Conservation (phyloP, 371 early-diverging fungal species). For the Coemansia sp. region DNA sequence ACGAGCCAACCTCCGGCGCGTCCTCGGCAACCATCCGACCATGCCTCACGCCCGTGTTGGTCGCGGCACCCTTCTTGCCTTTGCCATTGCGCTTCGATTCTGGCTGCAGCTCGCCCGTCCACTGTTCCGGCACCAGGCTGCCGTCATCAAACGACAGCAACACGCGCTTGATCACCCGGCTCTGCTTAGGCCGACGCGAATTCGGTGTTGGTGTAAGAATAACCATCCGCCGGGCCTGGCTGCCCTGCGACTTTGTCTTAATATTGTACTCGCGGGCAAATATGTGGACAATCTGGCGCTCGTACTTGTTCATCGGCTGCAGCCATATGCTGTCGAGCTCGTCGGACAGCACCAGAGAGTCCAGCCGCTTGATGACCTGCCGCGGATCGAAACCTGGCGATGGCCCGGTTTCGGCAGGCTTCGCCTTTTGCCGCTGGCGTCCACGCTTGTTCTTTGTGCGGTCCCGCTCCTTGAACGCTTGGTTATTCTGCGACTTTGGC, state of each 20-base stretch:
- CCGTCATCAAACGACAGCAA: slow-evolving; percentile 31
- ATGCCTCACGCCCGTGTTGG: slow-evolving; percentile 24
- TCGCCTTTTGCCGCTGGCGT: slow-evolving; percentile 1
- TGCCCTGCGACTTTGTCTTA: slow-evolving; percentile 48
- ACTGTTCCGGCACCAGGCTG: slow-evolving; percentile 27
- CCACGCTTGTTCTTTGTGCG: slow-evolving; percentile 20
- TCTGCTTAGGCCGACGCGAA: slow-evolving; percentile 30
- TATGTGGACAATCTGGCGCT: slow-evolving; percentile 47
- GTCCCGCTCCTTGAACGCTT: slow-evolving; percentile 10
- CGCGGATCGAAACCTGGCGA: slow-evolving; percentile 36
- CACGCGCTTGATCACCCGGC: slow-evolving; percentile 27
- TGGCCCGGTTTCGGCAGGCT: slow-evolving; percentile 4
- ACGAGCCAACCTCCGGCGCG: slow-evolving; percentile 62
- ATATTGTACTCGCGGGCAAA: slow-evolving; percentile 47
- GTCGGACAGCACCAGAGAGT: slow-evolving; percentile 17
- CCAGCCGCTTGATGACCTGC: slow-evolving; percentile 27
- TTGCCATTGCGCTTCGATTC: background rate
- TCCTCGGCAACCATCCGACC: slow-evolving; percentile 71
- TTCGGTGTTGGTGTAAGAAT: slow-evolving; percentile 40
- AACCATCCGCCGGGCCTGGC: slow-evolving; percentile 24
- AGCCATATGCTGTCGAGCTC: slow-evolving; percentile 49
- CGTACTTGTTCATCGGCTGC: slow-evolving; percentile 51
- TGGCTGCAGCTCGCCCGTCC: slow-evolving; percentile 14
- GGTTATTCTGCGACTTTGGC: background rate
- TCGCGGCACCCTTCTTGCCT: slow-evolving; percentile 10